Base-by-base conservation (phyloP, 2,329 filamentous ascomycete species). In the Rhexocercosporidium sp. region DNA sequence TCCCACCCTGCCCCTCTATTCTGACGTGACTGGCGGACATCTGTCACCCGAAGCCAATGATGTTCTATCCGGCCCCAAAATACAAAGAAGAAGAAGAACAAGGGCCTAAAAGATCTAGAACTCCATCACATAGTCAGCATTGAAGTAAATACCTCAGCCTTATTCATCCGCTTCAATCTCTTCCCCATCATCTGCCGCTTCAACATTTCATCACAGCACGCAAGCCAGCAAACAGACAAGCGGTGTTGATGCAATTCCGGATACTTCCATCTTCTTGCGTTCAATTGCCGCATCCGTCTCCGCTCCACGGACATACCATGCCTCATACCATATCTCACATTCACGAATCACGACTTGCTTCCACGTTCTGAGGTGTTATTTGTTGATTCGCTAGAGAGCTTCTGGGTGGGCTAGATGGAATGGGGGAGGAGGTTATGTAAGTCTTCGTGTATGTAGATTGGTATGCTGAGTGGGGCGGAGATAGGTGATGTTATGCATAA, bases 1-100 rank as follows among this genome's bases (percentile, higher is more conserved):
- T 57, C 53, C 53, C 53, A 57, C 53, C 41, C 34, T 57, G 53
- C 53, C 53, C 31, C 53, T 57, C 53, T 25, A 18, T 57, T 22
- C 2, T 29, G 11, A 41, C 53, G 41, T 37, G 53, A 57, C 53
- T 57, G 53, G 31, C 31, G 51, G 51, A 51, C 47, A 51, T 29
- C 47, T 18, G 47, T 51, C 25, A 31, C 25, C 47, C 47, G 47
- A 51, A 51, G 22, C 22, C 22, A 49, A 37, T 37, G 9, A 6
- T 16, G 12, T 3, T 20, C 44, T n/a, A 22, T 47, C 22, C 20
- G 12, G 3, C 9, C n/a, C 6, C 11, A 47, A 20, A 12, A 25
- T 7, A 47, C 12, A 47, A 20, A 18, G n/a, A n/a, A 20, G 9
- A 6, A 25, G 18, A 12, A 22, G n/a, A n/a, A 5, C 41, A 44